A percentile compares a stretch with the other conserved stretches of the same genome.
Evolutionary conservation across 1,284 basidiomycete genomes (phyloP).

Genomic region (Malassezia globosa): DNA sequence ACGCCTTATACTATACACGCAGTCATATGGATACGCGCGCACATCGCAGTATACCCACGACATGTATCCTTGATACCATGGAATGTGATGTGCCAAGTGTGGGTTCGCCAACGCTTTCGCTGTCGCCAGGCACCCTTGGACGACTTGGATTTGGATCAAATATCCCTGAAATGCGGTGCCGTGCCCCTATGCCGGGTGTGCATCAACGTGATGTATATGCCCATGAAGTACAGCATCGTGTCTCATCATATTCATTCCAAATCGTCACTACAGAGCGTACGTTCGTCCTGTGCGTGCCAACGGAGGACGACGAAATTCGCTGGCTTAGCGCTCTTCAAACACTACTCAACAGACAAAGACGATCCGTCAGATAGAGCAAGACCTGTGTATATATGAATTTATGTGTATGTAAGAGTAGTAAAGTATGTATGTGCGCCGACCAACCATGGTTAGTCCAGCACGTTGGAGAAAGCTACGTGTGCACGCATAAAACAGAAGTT

Average conservation of each 20-base stretch:
- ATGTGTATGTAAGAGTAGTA: conserved; percentile 9
- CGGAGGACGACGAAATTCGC: conserved; percentile 94
- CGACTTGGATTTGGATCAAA: conserved; percentile 1
- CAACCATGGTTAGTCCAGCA: too few relatives aligned
- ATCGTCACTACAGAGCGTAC: conserved; percentile 81
- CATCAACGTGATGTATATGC: not conserved
- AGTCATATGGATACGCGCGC: conserved; percentile 60
- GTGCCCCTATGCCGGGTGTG: not conserved
- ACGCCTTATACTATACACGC: conserved; percentile 45
- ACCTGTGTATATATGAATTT: not conserved
- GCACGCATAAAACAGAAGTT: too few relatives aligned
- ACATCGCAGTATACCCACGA: conserved; percentile 71
- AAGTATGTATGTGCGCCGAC: not conserved
- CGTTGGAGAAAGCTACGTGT: not conserved
- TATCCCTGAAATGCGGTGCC: not conserved
- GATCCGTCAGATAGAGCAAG: not conserved
- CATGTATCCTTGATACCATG: conserved; percentile 79
- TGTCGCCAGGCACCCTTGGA: conserved; percentile 1
- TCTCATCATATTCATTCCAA: conserved; percentile 1
- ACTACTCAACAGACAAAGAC: conserved; percentile 54
- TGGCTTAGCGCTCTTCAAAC: conserved; percentile 91
- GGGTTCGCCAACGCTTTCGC: not conserved
- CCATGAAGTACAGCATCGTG: not conserved
- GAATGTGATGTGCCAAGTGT: conserved; percentile 53
- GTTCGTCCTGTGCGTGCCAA: conserved; percentile 79